These are phyloP conservation scores for Kodamaea leandrae DNA, from an alignment of 805 yeast species.

Conservation along the genomic window DNA sequence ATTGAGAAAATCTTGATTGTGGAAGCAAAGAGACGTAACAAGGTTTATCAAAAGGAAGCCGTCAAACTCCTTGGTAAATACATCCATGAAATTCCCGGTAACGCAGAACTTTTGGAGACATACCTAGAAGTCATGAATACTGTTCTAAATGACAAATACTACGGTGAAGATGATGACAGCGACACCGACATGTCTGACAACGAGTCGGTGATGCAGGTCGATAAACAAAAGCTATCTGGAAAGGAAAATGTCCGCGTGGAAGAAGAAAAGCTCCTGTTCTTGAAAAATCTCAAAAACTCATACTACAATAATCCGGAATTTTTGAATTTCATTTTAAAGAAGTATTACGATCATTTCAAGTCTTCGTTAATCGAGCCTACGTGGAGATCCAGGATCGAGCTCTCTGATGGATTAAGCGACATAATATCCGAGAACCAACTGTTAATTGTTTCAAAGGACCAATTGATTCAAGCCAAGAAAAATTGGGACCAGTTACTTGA, in stretches of 20 bases:
- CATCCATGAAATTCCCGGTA: conserved; percentile 31
- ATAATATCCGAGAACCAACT: conserved; percentile 9
- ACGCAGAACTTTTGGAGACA: conserved; percentile 33
- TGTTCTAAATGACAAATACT: conserved; percentile 39
- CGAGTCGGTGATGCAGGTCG: conserved; percentile 19
- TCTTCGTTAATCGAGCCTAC: conserved; percentile 38
- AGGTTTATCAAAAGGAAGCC: conserved; percentile 57
- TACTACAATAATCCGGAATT: conserved; percentile 18
- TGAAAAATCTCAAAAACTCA: conserved; percentile 35
- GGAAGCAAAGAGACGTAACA: conserved; percentile 69
- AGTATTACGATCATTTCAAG: conserved; percentile 21
- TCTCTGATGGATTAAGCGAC: conserved; percentile 39
- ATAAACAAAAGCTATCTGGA: conserved; percentile 29
- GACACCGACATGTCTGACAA: conserved; percentile 25
- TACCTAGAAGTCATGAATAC: conserved; percentile 36
- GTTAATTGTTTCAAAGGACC: too few relatives aligned
- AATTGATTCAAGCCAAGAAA: background rate
- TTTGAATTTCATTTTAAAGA: conserved; percentile 27
- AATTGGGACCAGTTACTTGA: conserved; percentile 5
- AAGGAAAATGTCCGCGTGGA: conserved; percentile 46
- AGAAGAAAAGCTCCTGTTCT: conserved; percentile 40
- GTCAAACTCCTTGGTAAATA: conserved; percentile 54
- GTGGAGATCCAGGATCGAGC: conserved; percentile 59
- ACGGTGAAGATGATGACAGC: conserved; percentile 29
- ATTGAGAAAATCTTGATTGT: conserved; percentile 46